These are phyloP conservation scores for Microthyrium microscopicum DNA, from an alignment of 2,329 filamentous ascomycete genomes.

Conservation along the genomic window DNA sequence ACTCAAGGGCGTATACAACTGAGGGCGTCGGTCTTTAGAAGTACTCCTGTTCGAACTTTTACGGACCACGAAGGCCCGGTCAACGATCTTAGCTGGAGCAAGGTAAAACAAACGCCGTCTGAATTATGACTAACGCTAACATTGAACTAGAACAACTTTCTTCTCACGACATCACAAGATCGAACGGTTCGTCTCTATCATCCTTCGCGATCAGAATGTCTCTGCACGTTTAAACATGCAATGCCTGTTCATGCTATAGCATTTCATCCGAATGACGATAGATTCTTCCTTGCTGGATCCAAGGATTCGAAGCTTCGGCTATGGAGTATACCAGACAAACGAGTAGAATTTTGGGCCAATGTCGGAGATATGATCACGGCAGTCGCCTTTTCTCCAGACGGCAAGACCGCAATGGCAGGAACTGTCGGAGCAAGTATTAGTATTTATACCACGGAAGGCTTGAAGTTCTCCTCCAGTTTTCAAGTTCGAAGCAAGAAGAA, in stretches of 20 bases:
- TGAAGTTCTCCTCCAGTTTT: conserved; percentile 71
- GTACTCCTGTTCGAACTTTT: conserved; percentile 64
- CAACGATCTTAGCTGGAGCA: conserved; percentile 91
- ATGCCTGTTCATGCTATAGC: conserved; percentile 91
- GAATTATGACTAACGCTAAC: not conserved
- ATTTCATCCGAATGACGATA: conserved; percentile 87
- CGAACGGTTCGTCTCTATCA: conserved; percentile 95
- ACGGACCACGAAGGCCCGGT: conserved; percentile 71
- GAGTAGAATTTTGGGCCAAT: conserved; percentile 65
- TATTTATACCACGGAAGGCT: conserved; percentile 82
- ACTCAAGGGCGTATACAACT: conserved; percentile 41
- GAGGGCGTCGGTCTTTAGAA: conserved; percentile 79
- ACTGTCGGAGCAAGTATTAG: conserved; percentile 70
- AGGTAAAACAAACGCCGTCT: conserved; percentile 28
- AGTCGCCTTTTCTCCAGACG: conserved; percentile 84
- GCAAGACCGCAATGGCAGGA: conserved; percentile 76
- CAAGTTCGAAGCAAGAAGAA: conserved; percentile 92
- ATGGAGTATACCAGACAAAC: conserved; percentile 95
- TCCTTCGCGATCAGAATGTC: conserved; percentile 63
- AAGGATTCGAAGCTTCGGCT: conserved; percentile 74
- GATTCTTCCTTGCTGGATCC: conserved; percentile 90
- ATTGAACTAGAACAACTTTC: conserved; percentile 59
- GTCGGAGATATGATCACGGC: conserved; percentile 82
- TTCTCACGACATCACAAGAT: conserved; percentile 93
- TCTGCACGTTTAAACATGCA: conserved; percentile 86